Conservation (phyloP, 306 rosid species). For the Cicer arietinum region DNA sequence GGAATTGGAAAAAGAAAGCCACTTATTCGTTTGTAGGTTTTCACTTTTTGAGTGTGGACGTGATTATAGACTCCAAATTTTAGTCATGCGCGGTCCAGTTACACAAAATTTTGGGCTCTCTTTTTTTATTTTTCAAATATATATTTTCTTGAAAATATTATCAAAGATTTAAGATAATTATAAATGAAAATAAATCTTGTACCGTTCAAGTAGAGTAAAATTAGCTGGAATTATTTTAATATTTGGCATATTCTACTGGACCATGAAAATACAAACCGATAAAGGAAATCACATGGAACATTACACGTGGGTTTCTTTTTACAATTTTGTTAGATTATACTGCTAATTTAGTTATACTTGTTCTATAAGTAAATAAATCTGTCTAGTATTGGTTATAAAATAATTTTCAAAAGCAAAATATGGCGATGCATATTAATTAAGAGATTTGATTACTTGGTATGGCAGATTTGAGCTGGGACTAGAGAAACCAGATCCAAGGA, state of each 20-base stretch:
- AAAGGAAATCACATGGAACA: not conserved
- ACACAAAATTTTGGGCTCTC: not conserved
- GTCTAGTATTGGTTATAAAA: not conserved
- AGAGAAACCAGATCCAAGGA: constrained; percentile 93
- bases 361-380: not conserved
- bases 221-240: not conserved
- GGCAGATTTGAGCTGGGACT: constrained; percentile 91
- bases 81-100: not conserved
- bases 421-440: constrained; percentile 17
- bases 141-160: too few species aligned
- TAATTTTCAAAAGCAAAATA: not conserved
- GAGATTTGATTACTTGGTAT: not conserved
- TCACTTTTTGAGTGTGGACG: not conserved
- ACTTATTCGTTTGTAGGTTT: not conserved
- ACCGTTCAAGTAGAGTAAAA: too few species aligned
- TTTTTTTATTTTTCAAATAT: not conserved
- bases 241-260: not conserved
- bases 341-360: not conserved
- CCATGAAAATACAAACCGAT: not conserved
- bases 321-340: not conserved
- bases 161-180: too few species aligned
- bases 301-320: not conserved
- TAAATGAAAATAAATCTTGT: too few species aligned
- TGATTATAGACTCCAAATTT: not conserved
- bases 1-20: not conserved